Percentiles rank a stretch among this genome's conserved stretches.
These are phyloP conservation scores for Ustilaginoidea virens DNA, from an alignment of 2,329 filamentous ascomycete species.

Conservation along the genomic window DNA sequence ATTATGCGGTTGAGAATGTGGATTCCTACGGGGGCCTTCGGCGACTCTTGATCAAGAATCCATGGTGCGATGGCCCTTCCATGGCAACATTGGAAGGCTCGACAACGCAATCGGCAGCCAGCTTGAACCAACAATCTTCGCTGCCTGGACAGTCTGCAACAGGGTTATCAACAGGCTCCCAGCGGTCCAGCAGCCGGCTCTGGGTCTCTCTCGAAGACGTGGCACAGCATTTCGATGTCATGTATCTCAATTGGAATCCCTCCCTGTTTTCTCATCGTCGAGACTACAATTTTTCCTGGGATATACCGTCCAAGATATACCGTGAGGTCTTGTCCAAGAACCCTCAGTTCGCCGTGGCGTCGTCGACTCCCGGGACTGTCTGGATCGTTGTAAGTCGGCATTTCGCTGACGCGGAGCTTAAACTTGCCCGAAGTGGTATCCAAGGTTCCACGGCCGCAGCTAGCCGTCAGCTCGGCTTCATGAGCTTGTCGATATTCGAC, in stretches of 20 bases:
- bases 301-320: conserved; percentile 34
- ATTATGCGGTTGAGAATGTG: conserved; percentile 82
- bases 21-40: conserved; percentile 44
- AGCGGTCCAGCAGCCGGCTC: conserved; percentile 52
- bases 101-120: too few species aligned
- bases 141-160: too few species aligned
- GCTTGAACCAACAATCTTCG: too few species aligned
- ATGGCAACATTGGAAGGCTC: conserved; percentile 30
- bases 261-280: conserved; percentile 65
- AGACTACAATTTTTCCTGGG: conserved; percentile 85
- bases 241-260: conserved; percentile 97
- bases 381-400: conserved; percentile 84
- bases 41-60: conserved; percentile 79
- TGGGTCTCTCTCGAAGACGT: conserved; percentile 88
- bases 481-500: conserved; percentile 71
- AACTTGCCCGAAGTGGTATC: conserved; percentile 33
- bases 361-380: conserved; percentile 41
- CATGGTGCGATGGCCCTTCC: conserved; percentile 72
- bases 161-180: not conserved
- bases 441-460: conserved; percentile 25
- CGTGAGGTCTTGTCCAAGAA: conserved; percentile 46
- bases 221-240: conserved; percentile 81
- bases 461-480: conserved; percentile 56
- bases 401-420: conserved; percentile 54
- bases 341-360: conserved; percentile 56